Conservation (phyloP, 1,139 yeast genomes). For the Yamadazyma trypodendri region DNA sequence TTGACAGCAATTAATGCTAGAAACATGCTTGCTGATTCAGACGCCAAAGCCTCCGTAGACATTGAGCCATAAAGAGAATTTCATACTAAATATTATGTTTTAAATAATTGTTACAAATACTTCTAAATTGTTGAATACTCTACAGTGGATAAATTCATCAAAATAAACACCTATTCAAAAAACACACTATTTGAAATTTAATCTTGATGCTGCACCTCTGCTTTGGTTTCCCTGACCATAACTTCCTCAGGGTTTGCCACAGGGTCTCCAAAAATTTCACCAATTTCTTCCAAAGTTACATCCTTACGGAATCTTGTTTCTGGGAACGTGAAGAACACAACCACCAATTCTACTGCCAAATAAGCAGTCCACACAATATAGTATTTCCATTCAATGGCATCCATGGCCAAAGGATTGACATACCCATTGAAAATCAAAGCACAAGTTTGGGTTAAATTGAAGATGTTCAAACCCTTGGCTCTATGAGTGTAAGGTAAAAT, state of each 20-base stretch:
- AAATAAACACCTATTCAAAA: too few species aligned
- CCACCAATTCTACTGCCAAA: constrained; percentile 33
- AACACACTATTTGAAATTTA: too few species aligned
- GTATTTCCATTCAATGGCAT: constrained; percentile 57
- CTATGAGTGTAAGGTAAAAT: constrained; percentile 45
- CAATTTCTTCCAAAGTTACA: constrained; percentile 54
- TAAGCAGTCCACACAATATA: constrained; percentile 53
- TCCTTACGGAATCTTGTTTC: constrained; percentile 44
- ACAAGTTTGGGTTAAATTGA: constrained; percentile 26
- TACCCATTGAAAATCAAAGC: constrained; percentile 33
- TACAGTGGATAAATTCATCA: too few species aligned
- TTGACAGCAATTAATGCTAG: constrained; percentile 8
- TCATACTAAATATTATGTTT: too few species aligned
- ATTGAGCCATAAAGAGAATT: not conserved
- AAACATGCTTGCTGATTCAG: not conserved
- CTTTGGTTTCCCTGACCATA: constrained; percentile 1
- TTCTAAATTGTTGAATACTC: too few species aligned
- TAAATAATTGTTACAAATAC: too few species aligned
- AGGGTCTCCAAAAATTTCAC: constrained; percentile 46
- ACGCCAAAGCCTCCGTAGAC: constrained; percentile 3
- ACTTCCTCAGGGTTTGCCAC: constrained; percentile 11
- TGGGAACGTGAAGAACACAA: constrained; percentile 44
- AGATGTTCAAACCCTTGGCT: constrained; percentile 43
- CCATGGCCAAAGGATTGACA: constrained; percentile 62
- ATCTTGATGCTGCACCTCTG: not conserved